Evolutionary conservation across 306 rosid species (phyloP).

Genomic region (Prunus armeniaca): DNA sequence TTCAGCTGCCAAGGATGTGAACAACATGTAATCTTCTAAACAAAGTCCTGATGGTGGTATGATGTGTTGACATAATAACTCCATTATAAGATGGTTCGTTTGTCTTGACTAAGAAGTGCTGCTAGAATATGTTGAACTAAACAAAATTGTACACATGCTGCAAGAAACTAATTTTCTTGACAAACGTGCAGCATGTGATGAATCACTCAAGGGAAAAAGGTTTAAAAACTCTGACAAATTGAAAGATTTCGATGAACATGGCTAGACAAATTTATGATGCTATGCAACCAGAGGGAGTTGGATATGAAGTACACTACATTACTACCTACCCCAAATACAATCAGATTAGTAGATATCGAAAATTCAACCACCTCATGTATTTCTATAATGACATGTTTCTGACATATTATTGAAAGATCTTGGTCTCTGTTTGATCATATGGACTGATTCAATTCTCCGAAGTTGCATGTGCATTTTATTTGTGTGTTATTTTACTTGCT

Average conservation of each 20-base stretch:
- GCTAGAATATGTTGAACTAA: background rate
- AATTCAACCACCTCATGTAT: background rate
- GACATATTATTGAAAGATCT: background rate
- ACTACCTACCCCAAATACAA: no score
- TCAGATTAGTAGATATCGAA: no score
- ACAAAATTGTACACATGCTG: background rate
- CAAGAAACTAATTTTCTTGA: background rate
- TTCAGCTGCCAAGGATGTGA: constrained; percentile 8
- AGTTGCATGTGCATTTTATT: constrained; percentile 2
- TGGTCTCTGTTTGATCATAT: background rate
- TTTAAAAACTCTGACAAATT: no score
- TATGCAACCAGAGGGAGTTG: no score
- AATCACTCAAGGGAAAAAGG: no score
- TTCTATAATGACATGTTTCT: background rate
- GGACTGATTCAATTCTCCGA: background rate
- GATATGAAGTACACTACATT: no score
- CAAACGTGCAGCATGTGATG: background rate
- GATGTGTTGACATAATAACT: constrained; percentile 7
- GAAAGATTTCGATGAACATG: no score
- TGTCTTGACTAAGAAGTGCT: constrained; percentile 24
- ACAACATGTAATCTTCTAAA: background rate
- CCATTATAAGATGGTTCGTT: constrained; percentile 25
- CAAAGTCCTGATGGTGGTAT: constrained; percentile 1
- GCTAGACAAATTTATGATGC: no score
- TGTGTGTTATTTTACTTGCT: constrained; percentile 21